Evolutionary conservation across 148 eudicot genomes (phyloP), one percentile per base, ranked within the genome.

Genomic region (Arctostaphylos glauca): DNA sequence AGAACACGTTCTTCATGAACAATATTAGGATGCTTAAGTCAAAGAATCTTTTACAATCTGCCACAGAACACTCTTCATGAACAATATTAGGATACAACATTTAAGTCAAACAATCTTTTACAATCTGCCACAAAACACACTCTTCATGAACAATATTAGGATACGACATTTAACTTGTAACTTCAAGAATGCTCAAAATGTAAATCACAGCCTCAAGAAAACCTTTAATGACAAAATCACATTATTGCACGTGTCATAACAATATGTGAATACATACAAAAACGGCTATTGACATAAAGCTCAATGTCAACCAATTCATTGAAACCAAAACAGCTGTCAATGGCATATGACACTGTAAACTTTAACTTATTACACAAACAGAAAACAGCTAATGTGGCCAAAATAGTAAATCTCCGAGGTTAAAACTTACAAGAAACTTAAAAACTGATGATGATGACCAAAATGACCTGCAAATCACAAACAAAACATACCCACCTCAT

Each of bases 371-470:
- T 9, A 21, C 38, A 21, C 31, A 9, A n/a, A 62, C 38, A 31
- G 23, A 31, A 62, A 62, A 62, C 21, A 62, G 54, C 12, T 13
- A 52, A 52, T 31, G 21, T 6, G 70, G 73, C 46, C 76, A 72
- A 72, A 19, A 73, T 43, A 18, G 21, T 73, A 73, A 16, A 73
- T n/a, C 23, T 73, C 23, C 23, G 46, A 43, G 74, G 12, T 73
- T 73, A 19, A 73, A 46, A 41, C 53, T 73, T 73, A 73, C 44
- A 5, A 73, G 76, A 23, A 73, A 18, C 74, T 46, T 23, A 73
- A 73, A 38, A 73, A 38, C n/a, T 19, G 5, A 47, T 9, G 21
- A 9, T 44, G 52, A 73, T 47, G 25, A 46, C 31, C 16, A 16
- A 44, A 12, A 15, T 41, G 49, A 72, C 19, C 75, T 6, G 21